These are phyloP conservation scores for Trichoderma simmonsii DNA, from an alignment of 2,329 filamentous ascomycete genomes.

Conservation along the genomic window DNA sequence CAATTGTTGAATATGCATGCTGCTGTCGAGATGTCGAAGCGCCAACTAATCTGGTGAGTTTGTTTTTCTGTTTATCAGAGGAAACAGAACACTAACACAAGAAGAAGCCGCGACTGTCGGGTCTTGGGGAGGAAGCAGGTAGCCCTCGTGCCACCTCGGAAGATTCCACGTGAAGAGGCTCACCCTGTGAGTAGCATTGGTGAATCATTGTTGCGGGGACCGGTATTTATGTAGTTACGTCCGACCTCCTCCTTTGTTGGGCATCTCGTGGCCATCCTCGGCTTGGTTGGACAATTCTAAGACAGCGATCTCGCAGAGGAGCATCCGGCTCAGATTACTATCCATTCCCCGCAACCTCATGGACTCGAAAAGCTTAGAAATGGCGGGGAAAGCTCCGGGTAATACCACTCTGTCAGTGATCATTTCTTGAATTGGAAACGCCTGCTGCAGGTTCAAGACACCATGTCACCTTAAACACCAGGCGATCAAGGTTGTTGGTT, in stretches of 20 bases:
- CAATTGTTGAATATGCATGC: conserved; percentile 13
- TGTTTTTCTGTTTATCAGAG: not conserved
- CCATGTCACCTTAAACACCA: conserved; percentile 13
- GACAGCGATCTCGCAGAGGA: conserved; percentile 4
- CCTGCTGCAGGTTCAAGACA: conserved; percentile 14
- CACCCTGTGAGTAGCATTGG: not conserved
- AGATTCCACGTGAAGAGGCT: not conserved
- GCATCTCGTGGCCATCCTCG: not conserved
- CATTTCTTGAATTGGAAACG: conserved; percentile 7
- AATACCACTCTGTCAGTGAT: conserved; percentile 12
- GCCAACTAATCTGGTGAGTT: not conserved
- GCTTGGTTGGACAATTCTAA: not conserved
- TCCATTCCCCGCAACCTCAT: conserved; percentile 1
- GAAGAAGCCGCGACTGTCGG: not conserved
- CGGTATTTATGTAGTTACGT: conserved; percentile 4
- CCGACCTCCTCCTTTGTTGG: not conserved
- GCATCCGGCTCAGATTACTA: not conserved
- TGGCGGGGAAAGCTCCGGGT: conserved; percentile 5
- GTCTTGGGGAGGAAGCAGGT: not conserved
- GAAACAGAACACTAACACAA: not conserved
- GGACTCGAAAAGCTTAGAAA: not conserved
- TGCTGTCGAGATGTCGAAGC: not conserved
- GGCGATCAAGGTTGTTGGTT: not conserved
- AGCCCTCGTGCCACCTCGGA: not conserved
- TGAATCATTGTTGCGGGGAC: conserved; percentile 3